Conservation (phyloP, 345 rosid species). For the Laguncularia racemosa region DNA sequence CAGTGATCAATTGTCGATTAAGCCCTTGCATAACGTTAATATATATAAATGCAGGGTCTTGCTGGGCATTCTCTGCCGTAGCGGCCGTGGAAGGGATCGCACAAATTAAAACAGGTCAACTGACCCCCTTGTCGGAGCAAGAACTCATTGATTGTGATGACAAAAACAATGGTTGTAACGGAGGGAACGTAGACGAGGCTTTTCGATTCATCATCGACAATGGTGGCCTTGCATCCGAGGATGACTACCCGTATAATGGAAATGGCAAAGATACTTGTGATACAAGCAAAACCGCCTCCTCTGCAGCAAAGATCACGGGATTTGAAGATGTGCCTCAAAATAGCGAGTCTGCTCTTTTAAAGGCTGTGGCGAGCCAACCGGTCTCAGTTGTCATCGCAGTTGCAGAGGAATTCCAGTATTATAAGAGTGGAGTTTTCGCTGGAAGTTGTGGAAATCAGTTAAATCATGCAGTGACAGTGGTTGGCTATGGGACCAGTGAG, state of each 20-base stretch:
- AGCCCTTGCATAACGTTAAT: too few species aligned
- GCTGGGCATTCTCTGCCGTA: conserved; percentile 49
- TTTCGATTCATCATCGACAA: conserved; percentile 13
- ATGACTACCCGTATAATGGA: conserved; percentile 21
- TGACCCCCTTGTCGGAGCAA: conserved; percentile 30
- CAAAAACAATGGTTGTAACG: conserved; percentile 36
- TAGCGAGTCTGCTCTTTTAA: conserved; percentile 18
- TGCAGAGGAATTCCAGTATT: conserved; percentile 16
- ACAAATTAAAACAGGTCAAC: conserved; percentile 19
- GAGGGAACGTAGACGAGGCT: conserved; percentile 26
- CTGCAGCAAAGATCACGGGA: too few species aligned
- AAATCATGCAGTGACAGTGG: conserved; percentile 16
- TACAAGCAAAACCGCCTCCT: too few species aligned
- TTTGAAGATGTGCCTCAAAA: too few species aligned
- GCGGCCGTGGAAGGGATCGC: conserved; percentile 42
- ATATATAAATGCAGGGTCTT: conserved; percentile 23
- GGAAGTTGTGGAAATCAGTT: conserved; percentile 3
- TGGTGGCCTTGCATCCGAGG: conserved; percentile 25
- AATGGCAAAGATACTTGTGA: not conserved
- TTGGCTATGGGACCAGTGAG: conserved; percentile 10
- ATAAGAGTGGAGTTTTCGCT: not conserved
- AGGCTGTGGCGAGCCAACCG: conserved; percentile 24
- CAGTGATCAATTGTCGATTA: too few species aligned
- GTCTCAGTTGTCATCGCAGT: conserved; percentile 28
- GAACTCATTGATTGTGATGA: conserved; percentile 40